Percentiles rank a stretch among this genome's conserved stretches.
Conservation (phyloP, 1,284 basidiomycete species). For the Bondarzewia mesenterica region DNA sequence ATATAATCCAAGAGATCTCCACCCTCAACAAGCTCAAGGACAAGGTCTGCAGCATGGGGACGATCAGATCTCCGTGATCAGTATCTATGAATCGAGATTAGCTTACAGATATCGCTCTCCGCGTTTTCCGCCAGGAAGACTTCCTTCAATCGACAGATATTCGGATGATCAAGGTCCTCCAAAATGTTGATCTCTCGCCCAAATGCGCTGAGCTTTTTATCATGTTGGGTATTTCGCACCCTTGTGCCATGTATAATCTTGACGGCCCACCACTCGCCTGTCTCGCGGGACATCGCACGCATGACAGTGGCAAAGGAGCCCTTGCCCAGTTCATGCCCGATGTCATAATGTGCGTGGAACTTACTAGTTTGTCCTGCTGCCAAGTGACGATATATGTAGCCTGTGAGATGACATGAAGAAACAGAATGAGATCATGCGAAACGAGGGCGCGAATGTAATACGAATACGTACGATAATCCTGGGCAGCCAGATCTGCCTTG, state of each 20-base stretch:
- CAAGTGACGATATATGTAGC: slow-evolving; percentile 46
- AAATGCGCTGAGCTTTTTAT: slow-evolving; percentile 33
- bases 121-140: slow-evolving; percentile 50
- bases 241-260: slow-evolving; percentile 63
- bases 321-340: slow-evolving; percentile 62
- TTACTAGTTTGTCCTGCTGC: slow-evolving; percentile 34
- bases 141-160: slow-evolving; percentile 78
- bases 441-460: too few relatives aligned
- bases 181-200: slow-evolving; percentile 78
- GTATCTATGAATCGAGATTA: not conserved
- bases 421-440: too few relatives aligned
- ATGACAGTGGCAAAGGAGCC: slow-evolving; percentile 78
- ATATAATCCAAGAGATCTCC: slow-evolving; percentile 87
- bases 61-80: not conserved
- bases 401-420: slow-evolving; percentile 20
- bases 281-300: slow-evolving; percentile 53
- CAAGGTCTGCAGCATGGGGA: slow-evolving; percentile 42
- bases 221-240: slow-evolving; percentile 23
- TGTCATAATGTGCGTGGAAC: slow-evolving; percentile 59
- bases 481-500: too few relatives aligned
- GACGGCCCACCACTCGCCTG: slow-evolving; percentile 61
- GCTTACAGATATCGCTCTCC: slow-evolving; percentile 59
- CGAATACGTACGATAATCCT: slow-evolving; percentile 58
- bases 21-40: slow-evolving; percentile 76
- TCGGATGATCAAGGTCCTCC: slow-evolving; percentile 64